phyloP scores from a whole-genome alignment of 179 eudicot genomes.

The Nepenthes alata region DNA sequence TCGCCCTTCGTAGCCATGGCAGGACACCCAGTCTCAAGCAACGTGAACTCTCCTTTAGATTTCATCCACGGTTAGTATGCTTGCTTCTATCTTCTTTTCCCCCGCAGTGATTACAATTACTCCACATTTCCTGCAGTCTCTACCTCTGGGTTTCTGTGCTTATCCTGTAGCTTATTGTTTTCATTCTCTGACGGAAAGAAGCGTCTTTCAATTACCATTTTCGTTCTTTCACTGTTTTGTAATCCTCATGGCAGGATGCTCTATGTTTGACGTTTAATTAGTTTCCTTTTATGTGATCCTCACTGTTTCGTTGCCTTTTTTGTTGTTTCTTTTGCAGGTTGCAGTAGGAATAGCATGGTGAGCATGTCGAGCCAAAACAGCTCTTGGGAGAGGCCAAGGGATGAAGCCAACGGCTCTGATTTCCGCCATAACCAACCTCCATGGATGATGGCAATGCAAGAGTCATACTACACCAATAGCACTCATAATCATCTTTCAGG shows the following conservation, averaged over 20 bases:
- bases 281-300: neutral
- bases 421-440: conserved; percentile 3
- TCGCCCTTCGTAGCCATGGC: too few relatives aligned
- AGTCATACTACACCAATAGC: neutral
- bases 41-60: too few relatives aligned
- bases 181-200: neutral
- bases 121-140: too few relatives aligned
- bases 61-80: too few relatives aligned
- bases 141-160: too few relatives aligned
- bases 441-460: conserved; percentile 7
- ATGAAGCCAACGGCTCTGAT: conserved; percentile 1
- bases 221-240: too few relatives aligned
- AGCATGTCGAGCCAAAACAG: conserved; percentile 30
- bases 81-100: too few relatives aligned
- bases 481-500: conserved; percentile 2
- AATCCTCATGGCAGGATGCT: too few relatives aligned
- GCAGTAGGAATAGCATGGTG: conserved; percentile 26
- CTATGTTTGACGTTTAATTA: too few relatives aligned
- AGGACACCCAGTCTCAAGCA: too few relatives aligned
- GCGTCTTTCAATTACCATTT: neutral
- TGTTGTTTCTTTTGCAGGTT: conserved; percentile 20
- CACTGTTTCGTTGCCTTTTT: neutral
- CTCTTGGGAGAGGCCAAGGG: conserved; percentile 39
- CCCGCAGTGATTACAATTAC: too few relatives aligned
- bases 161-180: too few relatives aligned